Base-by-base conservation (phyloP, 2,329 filamentous ascomycete genomes). In the Apiospora malaysiana region DNA sequence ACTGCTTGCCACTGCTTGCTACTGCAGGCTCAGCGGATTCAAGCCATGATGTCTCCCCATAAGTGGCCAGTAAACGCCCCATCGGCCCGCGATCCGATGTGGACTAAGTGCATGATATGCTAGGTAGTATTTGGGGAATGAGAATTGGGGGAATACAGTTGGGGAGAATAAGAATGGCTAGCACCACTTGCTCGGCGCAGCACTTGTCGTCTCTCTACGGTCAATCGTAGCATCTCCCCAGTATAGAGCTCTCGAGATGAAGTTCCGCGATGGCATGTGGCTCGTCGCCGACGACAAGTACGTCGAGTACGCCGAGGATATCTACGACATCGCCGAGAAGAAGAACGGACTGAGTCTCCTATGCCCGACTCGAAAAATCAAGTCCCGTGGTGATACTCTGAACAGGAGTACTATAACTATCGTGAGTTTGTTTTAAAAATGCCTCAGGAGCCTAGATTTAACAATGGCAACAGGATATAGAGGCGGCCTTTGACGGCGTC, bases 241-340 rank as follows among this genome's bases (percentile, higher is more conserved):
- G 32, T 23, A 37, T 12, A 21, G 37, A 27, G n/a, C 2, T 12
- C 4, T 27, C 59, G 79, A 75, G 59, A 90, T 90, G 88, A 89
- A 88, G 82, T 89, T 90, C 75, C 87, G 88, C 74, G 88, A 90
- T 86, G 87, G 87, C 74, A 90, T 92, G 90, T 92, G 91, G 91
- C 82, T 92, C 67, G 84, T 86, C 56, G 89, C 87, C 70, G 87
- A 90, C 79, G 87, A 86, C 72, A 85, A 90, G 77, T 83, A 84
- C 68, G 84, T 90, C 37, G 88, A 91, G 76, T 92, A 92, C 75
- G 91, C 90, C 45, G 90, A 92, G 79, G 89, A 92, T 72, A 83
- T 92, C 21, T 87, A 89, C 76, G 83, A 85, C 10, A 81, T 87
- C 68, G 85, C 82, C 5, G 79, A 84, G 67, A 85, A 83, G 68